phyloP scores from a whole-genome alignment of 2,329 filamentous ascomycete species.

The Fusarium sp. region DNA sequence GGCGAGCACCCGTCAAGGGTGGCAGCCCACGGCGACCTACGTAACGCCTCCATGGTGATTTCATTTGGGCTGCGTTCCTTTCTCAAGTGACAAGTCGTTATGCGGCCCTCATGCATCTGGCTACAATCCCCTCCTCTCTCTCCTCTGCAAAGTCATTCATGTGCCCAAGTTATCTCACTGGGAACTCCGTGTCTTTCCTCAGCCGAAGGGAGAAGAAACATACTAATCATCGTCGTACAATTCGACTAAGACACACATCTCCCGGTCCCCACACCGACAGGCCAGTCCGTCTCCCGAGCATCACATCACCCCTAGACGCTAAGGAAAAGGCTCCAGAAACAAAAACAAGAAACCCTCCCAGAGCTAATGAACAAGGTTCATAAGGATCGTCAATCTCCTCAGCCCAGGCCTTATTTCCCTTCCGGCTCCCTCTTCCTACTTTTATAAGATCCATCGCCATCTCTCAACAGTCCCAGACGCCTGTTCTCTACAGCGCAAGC shows the following conservation, averaged over 20 bases:
- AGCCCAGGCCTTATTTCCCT: neutral
- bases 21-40: constrained; percentile 13
- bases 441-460: neutral
- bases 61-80: neutral
- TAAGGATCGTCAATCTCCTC: constrained; percentile 29
- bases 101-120: neutral
- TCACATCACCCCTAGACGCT: constrained; percentile 34
- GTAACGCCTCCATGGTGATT: constrained; percentile 19
- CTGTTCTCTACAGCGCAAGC: neutral
- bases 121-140: neutral
- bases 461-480: neutral
- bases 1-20: neutral
- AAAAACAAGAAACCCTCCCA: constrained; percentile 32
- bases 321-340: constrained; percentile 28
- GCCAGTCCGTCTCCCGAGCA: constrained; percentile 28
- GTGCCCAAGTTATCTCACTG: neutral
- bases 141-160: neutral
- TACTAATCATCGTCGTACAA: constrained; percentile 1
- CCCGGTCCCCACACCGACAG: constrained; percentile 23
- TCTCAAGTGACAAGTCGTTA: constrained; percentile 6
- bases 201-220: constrained; percentile 15
- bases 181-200: constrained; percentile 9
- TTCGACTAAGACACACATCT: constrained; percentile 22
- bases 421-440: neutral
- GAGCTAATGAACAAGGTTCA: constrained; percentile 20